A percentile compares a stretch with the other conserved stretches of the same genome.
These are phyloP conservation scores for Cladosporium halotolerans DNA, from an alignment of 2,329 filamentous ascomycete genomes.

Conservation along the genomic window DNA sequence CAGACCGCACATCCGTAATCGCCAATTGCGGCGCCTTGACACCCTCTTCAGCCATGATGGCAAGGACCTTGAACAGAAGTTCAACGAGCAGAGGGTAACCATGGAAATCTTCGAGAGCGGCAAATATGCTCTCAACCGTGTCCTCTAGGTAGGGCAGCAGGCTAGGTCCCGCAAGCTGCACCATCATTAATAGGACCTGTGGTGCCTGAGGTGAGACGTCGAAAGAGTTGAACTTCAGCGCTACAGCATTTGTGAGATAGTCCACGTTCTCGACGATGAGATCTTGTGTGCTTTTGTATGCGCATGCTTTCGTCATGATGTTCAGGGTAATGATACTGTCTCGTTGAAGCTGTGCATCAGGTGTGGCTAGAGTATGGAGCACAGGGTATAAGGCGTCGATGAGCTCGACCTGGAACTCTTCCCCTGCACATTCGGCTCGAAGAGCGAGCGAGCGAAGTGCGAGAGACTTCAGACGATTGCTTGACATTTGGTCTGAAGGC, in stretches of 20 bases:
- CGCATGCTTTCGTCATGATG: constrained; percentile 66
- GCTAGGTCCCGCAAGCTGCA: constrained; percentile 72
- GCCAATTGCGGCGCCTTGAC: constrained; percentile 51
- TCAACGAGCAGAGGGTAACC: constrained; percentile 85
- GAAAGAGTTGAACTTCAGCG: constrained; percentile 80
- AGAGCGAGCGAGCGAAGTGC: constrained; percentile 75
- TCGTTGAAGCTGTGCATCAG: constrained; percentile 59
- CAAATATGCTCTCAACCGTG: constrained; percentile 83
- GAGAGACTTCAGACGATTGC: constrained; percentile 36
- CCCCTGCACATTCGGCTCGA: constrained; percentile 60
- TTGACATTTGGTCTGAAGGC: constrained; percentile 19
- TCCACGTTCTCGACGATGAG: constrained; percentile 88
- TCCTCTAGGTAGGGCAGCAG: constrained; percentile 88
- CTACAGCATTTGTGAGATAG: constrained; percentile 91
- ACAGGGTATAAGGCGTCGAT: constrained; percentile 89
- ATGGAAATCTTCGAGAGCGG: constrained; percentile 88
- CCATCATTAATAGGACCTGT: constrained; percentile 90
- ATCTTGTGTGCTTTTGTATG: constrained; percentile 66
- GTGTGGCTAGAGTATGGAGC: constrained; percentile 78
- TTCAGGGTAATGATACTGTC: constrained; percentile 83
- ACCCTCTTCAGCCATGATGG: constrained; percentile 77
- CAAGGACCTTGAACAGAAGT: constrained; percentile 73
- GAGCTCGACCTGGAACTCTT: constrained; percentile 73
- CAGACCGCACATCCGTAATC: constrained; percentile 29
- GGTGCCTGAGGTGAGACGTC: constrained; percentile 88